phyloP scores from a whole-genome alignment of 805 yeast species.

The Myxozyma kluyveri region DNA sequence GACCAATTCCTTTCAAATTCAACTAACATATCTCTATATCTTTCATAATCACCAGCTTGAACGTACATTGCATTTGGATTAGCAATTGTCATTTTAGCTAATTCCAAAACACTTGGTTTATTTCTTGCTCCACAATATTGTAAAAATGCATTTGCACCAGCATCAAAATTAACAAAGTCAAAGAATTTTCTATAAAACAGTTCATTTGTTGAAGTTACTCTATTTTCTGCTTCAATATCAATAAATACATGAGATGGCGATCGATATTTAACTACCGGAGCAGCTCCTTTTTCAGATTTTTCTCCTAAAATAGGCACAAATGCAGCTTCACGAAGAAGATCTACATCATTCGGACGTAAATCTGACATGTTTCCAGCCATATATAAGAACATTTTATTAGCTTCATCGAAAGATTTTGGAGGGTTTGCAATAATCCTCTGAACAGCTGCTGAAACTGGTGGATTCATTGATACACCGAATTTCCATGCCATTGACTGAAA shows the following conservation, averaged over 20 bases:
- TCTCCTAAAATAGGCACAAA: conserved; percentile 36
- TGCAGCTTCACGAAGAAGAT: conserved; percentile 16
- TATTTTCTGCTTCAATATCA: not conserved
- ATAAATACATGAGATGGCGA: conserved; percentile 34
- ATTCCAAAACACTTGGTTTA: conserved; percentile 37
- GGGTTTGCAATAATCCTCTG: conserved; percentile 30
- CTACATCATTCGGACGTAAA: conserved; percentile 29
- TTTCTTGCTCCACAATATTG: conserved; percentile 37
- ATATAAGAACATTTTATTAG: conserved; percentile 35
- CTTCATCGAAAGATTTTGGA: conserved; percentile 29
- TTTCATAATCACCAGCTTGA: conserved; percentile 29
- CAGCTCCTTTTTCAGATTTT: not conserved
- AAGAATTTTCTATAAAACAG: conserved; percentile 32
- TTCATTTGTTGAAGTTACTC: not conserved
- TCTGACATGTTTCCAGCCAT: conserved; percentile 33
- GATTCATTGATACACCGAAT: conserved; percentile 37
- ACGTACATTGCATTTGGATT: conserved; percentile 33
- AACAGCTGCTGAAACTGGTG: conserved; percentile 31
- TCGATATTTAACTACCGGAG: conserved; percentile 6
- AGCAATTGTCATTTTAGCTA: conserved; percentile 33
- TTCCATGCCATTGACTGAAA: conserved; percentile 34
- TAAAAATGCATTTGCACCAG: conserved; percentile 37
- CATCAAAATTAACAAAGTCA: conserved; percentile 32
- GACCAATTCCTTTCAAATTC: conserved; percentile 32
- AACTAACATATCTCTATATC: conserved; percentile 32